phyloP scores from a whole-genome alignment of 495 filamentous ascomycete genomes.

The Talaromyces trachyspermus region DNA sequence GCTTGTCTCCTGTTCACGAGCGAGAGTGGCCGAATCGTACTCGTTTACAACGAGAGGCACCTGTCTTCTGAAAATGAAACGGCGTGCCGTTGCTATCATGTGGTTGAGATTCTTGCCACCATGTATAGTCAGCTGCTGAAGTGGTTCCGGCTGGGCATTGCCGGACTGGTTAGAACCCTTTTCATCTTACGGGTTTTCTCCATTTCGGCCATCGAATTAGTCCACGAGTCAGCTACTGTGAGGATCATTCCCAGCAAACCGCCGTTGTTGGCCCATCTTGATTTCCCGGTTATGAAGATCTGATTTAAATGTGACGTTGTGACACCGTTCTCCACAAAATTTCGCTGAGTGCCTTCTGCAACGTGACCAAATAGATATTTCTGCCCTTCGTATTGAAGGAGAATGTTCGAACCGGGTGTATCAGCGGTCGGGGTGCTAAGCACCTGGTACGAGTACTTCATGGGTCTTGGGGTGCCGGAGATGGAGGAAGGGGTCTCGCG shows the following conservation, averaged over 20 bases:
- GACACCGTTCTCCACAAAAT: slow-evolving; percentile 55
- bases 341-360: slow-evolving; percentile 80
- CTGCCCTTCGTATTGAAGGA: slow-evolving; percentile 69
- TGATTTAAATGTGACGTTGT: slow-evolving; percentile 55
- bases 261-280: slow-evolving; percentile 67
- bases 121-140: slow-evolving; percentile 55
- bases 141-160: slow-evolving; percentile 8
- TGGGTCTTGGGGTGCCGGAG: slow-evolving; percentile 24
- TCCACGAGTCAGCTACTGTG: slow-evolving; percentile 61
- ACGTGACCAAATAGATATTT: slow-evolving; percentile 85
- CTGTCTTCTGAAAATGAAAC: slow-evolving; percentile 82
- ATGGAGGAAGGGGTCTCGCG: neutral
- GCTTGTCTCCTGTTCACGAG: slow-evolving; percentile 10
- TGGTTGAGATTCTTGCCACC: slow-evolving; percentile 73
- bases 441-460: slow-evolving; percentile 67
- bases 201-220: slow-evolving; percentile 21
- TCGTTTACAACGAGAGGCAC: slow-evolving; percentile 65
- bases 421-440: slow-evolving; percentile 82
- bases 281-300: slow-evolving; percentile 72
- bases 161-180: neutral
- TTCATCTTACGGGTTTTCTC: slow-evolving; percentile 1
- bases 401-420: slow-evolving; percentile 69
- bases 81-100: slow-evolving; percentile 68
- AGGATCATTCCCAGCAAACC: slow-evolving; percentile 80
- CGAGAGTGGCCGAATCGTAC: slow-evolving; percentile 38